phyloP scores from a whole-genome alignment of 1,284 basidiomycete genomes.

The Leccinum pseudoinsigne region DNA sequence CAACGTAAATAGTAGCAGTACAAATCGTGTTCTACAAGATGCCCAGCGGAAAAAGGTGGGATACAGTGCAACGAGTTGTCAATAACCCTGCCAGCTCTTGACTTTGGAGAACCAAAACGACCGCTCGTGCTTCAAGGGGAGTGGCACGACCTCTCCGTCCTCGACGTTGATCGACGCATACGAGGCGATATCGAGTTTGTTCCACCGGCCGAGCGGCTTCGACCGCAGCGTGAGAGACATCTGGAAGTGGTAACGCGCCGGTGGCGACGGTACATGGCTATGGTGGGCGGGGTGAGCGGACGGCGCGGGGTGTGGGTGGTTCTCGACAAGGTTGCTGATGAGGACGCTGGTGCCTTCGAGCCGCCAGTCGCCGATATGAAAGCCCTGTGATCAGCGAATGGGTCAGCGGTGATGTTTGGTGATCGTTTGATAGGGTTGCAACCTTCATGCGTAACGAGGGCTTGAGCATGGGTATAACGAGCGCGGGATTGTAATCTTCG shows the following conservation, averaged over 20 bases:
- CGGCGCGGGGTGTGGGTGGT: slow-evolving; percentile 33
- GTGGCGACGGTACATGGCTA: slow-evolving; percentile 13
- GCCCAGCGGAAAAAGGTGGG: not conserved
- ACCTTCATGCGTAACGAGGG: slow-evolving; percentile 82
- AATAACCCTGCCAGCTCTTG: slow-evolving; percentile 47
- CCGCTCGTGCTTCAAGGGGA: slow-evolving; percentile 81
- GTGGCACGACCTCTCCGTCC: slow-evolving; percentile 71
- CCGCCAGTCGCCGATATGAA: slow-evolving; percentile 69
- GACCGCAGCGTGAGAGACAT: slow-evolving; percentile 84
- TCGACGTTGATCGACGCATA: slow-evolving; percentile 77
- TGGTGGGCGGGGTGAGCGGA: slow-evolving; percentile 24
- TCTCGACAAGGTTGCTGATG: slow-evolving; percentile 64
- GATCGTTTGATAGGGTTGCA: not conserved
- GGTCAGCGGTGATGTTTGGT: slow-evolving; percentile 4
- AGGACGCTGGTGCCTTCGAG: slow-evolving; percentile 58
- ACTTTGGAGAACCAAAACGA: slow-evolving; percentile 95
- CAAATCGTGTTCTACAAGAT: slow-evolving; percentile 1
- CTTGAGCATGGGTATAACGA: slow-evolving; percentile 77
- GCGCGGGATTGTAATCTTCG: slow-evolving; percentile 72
- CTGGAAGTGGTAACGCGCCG: slow-evolving; percentile 73
- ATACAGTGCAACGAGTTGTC: not conserved
- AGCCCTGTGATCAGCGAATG: slow-evolving; percentile 47
- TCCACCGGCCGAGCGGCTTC: slow-evolving; percentile 84
- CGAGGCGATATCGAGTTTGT: slow-evolving; percentile 75
- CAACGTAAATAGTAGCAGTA: not conserved